Base-by-base conservation (phyloP, 225 moss, liverwort and hornwort genomes). In the Pleurozium schreberi region DNA sequence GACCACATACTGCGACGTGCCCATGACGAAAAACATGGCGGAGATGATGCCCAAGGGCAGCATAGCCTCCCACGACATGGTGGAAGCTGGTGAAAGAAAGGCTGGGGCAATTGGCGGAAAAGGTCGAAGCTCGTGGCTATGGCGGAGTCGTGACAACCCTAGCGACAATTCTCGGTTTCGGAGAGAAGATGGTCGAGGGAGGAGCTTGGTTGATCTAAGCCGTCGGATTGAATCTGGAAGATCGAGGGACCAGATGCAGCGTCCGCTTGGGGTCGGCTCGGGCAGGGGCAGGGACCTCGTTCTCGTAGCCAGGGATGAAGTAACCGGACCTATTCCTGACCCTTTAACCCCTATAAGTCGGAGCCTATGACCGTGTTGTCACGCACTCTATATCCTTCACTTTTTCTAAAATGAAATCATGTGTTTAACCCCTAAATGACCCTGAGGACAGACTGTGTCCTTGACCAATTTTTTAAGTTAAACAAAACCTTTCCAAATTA, bases 11-110 rank as follows among this genome's bases (percentile, higher is more conserved):
- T 96, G 97, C 81, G 95, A 95, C 47, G 93, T 80, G 66, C 96
- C 97, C 92, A 96, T 95, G 81, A 97, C 93, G 57, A 94, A 95
- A 2, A 97, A 59, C 95, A 96, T 95, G 80, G 93, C 93, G 69
- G 95, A 95, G 91, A 97, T 97, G 89, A 96, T 91, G 81, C 93
- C 96, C 93, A 97, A 49, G 62, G 97, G 96, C 85, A 95, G 90
- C 91, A 97, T 88, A 19, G 94, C 91, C 90, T 97, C 97, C 96
- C 93, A 93, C 89, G 94, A 93, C 94, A 94, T 94, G 43, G 76
- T 38, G 81, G 62, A 62, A 53, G 23, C 34, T 52, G 42, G 38
- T 34, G 67, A 14, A 83, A 83, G 55, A 49, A 64, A 55, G 42
- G 49, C 31, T 10, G n/a, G 62, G 42, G 60, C 9, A 75, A 73